Percentiles rank a stretch among this genome's conserved stretches.
Evolutionary conservation across 306 rosid genomes (phyloP).

Genomic region (Rosa rugosa): DNA sequence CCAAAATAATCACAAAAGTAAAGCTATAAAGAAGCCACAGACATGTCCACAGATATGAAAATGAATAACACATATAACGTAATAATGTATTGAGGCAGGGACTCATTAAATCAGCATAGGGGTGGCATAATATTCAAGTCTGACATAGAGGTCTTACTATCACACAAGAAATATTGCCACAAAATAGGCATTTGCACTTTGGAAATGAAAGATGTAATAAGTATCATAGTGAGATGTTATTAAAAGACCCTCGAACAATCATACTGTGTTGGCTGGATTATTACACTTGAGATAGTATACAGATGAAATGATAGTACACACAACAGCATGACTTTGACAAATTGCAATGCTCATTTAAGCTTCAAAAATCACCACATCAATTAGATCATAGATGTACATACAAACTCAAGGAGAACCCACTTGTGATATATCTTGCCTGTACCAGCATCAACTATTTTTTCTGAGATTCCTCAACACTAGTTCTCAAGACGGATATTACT

Average conservation of each 20-base stretch:
- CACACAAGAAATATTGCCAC: background rate
- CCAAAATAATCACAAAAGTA: background rate
- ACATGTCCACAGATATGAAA: background rate
- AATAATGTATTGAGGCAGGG: background rate
- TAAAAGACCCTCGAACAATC: background rate
- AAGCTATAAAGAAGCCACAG: background rate
- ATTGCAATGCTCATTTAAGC: background rate
- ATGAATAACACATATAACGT: background rate
- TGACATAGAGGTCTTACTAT: background rate
- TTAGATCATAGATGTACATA: background rate
- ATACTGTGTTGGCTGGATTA: background rate
- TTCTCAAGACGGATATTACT: conserved; percentile 72
- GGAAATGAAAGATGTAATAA: background rate
- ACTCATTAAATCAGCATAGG: background rate
- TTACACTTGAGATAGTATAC: background rate
- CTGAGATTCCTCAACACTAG: conserved; percentile 61
- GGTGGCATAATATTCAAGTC: background rate
- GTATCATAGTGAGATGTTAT: background rate
- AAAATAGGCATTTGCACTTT: background rate
- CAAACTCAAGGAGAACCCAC: background rate
- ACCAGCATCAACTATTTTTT: conserved; percentile 39
- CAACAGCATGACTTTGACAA: background rate
- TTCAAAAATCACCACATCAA: background rate
- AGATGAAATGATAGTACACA: background rate
- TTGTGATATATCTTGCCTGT: conserved; percentile 9